Conservation (phyloP, 306 rosid genomes). For the Cucurbita ficifolia region DNA sequence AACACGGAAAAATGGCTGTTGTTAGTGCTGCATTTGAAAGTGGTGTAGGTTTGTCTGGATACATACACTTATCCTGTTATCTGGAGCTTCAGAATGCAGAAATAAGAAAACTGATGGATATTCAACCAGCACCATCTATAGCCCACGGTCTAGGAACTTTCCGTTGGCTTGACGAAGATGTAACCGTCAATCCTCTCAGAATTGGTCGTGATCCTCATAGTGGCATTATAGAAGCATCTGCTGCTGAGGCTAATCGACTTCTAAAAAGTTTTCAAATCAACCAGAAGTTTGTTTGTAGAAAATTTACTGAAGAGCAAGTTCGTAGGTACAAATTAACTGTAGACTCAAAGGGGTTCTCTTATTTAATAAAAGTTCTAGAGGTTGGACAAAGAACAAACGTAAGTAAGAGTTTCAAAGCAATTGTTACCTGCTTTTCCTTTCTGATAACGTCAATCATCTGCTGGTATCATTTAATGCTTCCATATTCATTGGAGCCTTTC, state of each 20-base stretch:
- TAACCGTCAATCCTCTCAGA: constrained; percentile 35
- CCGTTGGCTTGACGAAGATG: constrained; percentile 79
- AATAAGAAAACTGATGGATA: constrained; percentile 21
- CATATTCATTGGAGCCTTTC: no score
- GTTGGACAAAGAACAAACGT: constrained; percentile 52
- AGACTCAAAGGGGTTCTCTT: constrained; percentile 30
- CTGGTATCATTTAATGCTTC: no score
- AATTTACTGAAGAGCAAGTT: constrained; percentile 31
- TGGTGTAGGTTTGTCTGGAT: constrained; percentile 79
- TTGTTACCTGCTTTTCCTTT: no score
- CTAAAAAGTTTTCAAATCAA: constrained; percentile 44
- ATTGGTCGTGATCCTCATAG: constrained; percentile 37
- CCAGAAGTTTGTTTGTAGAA: constrained; percentile 22
- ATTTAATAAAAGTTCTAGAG: constrained; percentile 47
- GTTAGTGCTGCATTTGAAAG: constrained; percentile 87
- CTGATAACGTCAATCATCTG: no score
- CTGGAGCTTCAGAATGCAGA: constrained; percentile 45
- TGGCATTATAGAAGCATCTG: constrained; percentile 69
- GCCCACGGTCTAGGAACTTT: constrained; percentile 94
- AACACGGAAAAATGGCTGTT: constrained; percentile 73
- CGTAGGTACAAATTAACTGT: constrained; percentile 28
- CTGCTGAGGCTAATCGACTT: constrained; percentile 41
- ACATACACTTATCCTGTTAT: constrained; percentile 62
- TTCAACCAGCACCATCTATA: constrained; percentile 26
- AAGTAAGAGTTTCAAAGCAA: constrained; percentile 16